Evolutionary conservation across 2,329 filamentous ascomycete genomes (phyloP).

Genomic region (Cladorrhinum sp.): DNA sequence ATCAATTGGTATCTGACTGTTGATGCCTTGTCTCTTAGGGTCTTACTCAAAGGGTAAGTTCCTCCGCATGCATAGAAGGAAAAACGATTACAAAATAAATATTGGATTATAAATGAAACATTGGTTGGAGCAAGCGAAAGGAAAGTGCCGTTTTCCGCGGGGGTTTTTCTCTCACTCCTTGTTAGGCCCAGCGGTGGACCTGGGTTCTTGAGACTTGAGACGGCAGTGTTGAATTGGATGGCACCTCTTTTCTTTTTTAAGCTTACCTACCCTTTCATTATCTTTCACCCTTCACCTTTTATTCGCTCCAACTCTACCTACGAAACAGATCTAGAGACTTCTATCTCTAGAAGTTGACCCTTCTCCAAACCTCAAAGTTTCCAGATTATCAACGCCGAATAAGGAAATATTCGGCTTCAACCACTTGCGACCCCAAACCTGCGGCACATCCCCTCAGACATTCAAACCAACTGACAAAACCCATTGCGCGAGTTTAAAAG

Average conservation of each 20-base stretch:
- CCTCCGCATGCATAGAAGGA: background rate
- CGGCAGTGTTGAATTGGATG: background rate
- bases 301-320: background rate
- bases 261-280: background rate
- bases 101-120: background rate
- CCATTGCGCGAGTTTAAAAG: conserved; percentile 17
- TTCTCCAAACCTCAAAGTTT: background rate
- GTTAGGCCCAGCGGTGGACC: background rate
- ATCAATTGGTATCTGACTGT: background rate
- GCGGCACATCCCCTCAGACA: background rate
- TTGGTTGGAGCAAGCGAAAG: background rate
- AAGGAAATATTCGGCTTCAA: background rate
- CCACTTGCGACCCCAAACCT: background rate
- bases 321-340: background rate
- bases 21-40: background rate
- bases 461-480: background rate
- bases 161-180: background rate
- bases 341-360: background rate
- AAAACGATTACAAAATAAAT: background rate
- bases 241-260: background rate
- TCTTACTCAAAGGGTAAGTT: background rate
- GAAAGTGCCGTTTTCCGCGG: background rate
- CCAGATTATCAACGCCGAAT: background rate
- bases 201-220: background rate
- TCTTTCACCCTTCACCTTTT: background rate